Base-by-base conservation (phyloP, 805 yeast species). In the Suhomyces emberorum region DNA sequence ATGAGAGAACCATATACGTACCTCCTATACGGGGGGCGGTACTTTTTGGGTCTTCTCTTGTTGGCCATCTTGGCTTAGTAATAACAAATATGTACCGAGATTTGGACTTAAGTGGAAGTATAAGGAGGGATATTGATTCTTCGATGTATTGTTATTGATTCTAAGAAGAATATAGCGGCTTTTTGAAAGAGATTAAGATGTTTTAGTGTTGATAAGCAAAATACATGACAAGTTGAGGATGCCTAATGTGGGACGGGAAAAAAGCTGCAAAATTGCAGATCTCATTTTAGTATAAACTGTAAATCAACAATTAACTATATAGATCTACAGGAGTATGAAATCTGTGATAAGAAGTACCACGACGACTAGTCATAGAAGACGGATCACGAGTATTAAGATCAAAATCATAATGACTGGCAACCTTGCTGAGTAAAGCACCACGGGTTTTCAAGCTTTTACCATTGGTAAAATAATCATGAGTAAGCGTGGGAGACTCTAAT, bases 41-140 rank as follows among this genome's bases (percentile, higher is more conserved):
- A 69, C 70, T 88, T 83, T 69, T 83, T 83, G 8, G 96, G 88
- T 57, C 97, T 74, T 52, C 89, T 65, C 60, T 88, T 88, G 62
- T 88, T 88, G 22, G 88, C 96, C 81, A 88, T 88, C 35, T 49
- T 57, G 63, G 38, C 29, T n/a, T n/a, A 21, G 9, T 16, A 21
- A 25, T 30, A 20, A 20, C 23, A 20, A 20, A 20, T 20, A 20
- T 7, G 7, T 7, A 10, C 23, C 23, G 23, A 20, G 23, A 7
- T 10, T 20, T 7, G 23, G 23, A n/a, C n/a, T n/a, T n/a, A n/a
- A n/a, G n/a, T n/a, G n/a, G n/a, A n/a, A n/a, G n/a, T n/a, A n/a
- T n/a, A n/a, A n/a, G n/a, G n/a, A n/a, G n/a, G n/a, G n/a, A n/a
- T n/a, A n/a, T n/a, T n/a, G n/a, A n/a, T n/a, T n/a, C n/a, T n/a